Percentiles rank a stretch among this genome's conserved stretches.
Evolutionary conservation across 164 flowering plant genomes (phyloP).

Genomic region (Magnolia sinica): DNA sequence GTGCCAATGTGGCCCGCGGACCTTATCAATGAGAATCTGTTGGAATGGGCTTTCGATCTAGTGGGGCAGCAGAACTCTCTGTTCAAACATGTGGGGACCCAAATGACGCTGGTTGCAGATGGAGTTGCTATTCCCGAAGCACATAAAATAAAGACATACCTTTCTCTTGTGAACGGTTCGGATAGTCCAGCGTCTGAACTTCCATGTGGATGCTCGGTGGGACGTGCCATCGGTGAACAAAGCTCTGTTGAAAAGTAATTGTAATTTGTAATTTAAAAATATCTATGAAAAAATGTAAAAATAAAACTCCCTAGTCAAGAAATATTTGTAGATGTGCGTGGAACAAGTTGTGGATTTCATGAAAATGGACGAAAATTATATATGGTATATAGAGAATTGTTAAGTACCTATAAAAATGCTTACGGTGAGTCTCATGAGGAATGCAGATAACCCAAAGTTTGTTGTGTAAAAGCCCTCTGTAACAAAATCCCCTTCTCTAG

Average conservation of each 20-base stretch:
- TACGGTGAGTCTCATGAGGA: too few relatives aligned
- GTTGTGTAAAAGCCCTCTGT: too few relatives aligned
- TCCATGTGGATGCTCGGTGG: conserved; percentile 33
- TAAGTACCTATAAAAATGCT: too few relatives aligned
- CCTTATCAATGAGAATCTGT: conserved; percentile 19
- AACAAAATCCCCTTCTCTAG: too few relatives aligned
- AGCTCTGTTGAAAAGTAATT: not conserved
- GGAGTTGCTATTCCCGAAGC: conserved; percentile 27
- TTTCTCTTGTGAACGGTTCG: conserved; percentile 54
- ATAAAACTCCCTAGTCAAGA: too few relatives aligned
- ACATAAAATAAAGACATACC: conserved; percentile 45
- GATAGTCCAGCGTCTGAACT: conserved; percentile 13
- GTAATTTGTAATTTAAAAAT: too few relatives aligned
- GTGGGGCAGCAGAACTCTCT: conserved; percentile 32
- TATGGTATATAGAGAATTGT: too few relatives aligned
- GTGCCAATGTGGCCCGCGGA: conserved; percentile 54
- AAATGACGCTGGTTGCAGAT: conserved; percentile 38
- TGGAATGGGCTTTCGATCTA: not conserved
- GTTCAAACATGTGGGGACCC: conserved; percentile 54
- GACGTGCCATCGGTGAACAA: conserved; percentile 53
- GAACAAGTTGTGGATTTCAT: too few relatives aligned
- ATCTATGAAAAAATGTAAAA: too few relatives aligned
- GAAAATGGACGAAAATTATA: too few relatives aligned
- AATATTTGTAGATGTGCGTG: too few relatives aligned
- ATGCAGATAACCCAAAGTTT: too few relatives aligned